Conservation (phyloP, 805 yeast species). For the Suhomyces emberorum region DNA sequence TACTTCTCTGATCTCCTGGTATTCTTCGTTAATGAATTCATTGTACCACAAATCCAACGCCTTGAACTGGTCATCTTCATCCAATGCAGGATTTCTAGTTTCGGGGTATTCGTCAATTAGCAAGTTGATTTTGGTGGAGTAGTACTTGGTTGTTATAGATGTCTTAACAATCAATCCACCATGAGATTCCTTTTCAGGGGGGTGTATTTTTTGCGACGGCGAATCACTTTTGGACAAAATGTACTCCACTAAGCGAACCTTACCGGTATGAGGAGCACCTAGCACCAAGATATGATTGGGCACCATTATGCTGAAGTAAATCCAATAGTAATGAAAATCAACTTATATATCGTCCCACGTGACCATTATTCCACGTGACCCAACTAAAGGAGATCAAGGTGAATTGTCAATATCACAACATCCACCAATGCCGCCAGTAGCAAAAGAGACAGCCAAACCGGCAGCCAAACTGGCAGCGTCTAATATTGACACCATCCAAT, state of each 20-base stretch:
- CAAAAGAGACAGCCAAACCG: too few species aligned
- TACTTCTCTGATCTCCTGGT: slow-evolving; percentile 42
- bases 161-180: slow-evolving; percentile 30
- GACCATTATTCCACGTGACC: too few species aligned
- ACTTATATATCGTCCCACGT: too few species aligned
- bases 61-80: slow-evolving; percentile 8
- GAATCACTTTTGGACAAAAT: background rate
- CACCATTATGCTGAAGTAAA: slow-evolving; percentile 5
- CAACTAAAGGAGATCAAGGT: too few species aligned
- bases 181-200: slow-evolving; percentile 19
- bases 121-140: slow-evolving; percentile 23
- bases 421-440: too few species aligned
- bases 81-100: background rate
- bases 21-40: slow-evolving; percentile 38
- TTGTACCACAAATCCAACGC: slow-evolving; percentile 33
- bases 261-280: slow-evolving; percentile 44
- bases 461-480: too few species aligned
- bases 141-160: slow-evolving; percentile 30
- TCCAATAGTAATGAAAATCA: background rate
- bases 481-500: too few species aligned
- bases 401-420: too few species aligned
- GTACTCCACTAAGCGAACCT: slow-evolving; percentile 26
- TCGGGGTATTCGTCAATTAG: slow-evolving; percentile 39
- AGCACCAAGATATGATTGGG: slow-evolving; percentile 42
- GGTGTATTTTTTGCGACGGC: background rate